Base-by-base conservation (phyloP, 768 basidiomycete species). In the Trametes cingulata region DNA sequence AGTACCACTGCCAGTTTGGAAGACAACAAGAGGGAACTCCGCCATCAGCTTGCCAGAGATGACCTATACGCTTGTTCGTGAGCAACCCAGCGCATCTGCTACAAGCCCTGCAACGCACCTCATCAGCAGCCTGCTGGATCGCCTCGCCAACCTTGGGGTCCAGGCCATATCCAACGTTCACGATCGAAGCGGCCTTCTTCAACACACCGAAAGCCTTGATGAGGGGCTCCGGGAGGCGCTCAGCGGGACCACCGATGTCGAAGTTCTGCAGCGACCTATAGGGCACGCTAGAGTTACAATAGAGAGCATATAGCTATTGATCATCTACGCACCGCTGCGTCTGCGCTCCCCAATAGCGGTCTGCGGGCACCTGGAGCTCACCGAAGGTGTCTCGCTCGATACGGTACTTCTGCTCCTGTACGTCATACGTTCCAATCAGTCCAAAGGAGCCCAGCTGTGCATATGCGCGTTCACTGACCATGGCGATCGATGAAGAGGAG, bases 1-100 rank as follows among this genome's bases (percentile, higher is more conserved):
- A 1, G 97, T 99, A 19, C 97, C 97, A 56, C 93, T 95, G 60
- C 97, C 97, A 22, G 97, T 99, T 76, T 99, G 97, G 84, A 98
- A 99, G 41, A 99, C 95, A 37, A 99, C 97, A 39, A 99, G 80
- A 24, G 97, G 97, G 78, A 99, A 99, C 76, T 99, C 91, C 66
- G 95, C 95, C 20, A 89, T 82, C 60, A 99, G 83, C 73, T 94
- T 92, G 52, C 95, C 96, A 45, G 91, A 91, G 72, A 98, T 98
- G 68, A 99, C 96, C 94, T 95, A 67, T n/a, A 35, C 27, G 20
- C 33, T 52, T 19, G 53, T 56, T 17, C 56, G 53, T 49, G 56
- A 12, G 12, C 1, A 0, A 24, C 15, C 47, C 3, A 7, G 12
- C 8, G 6, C 42, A 37, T 19, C 10, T 15, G 29, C 25, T 24